A percentile compares a stretch with the other conserved stretches of the same genome.
phyloP scores from a whole-genome alignment of 2,329 filamentous ascomycete genomes.

The Lasiodiplodia gonubiensis region DNA sequence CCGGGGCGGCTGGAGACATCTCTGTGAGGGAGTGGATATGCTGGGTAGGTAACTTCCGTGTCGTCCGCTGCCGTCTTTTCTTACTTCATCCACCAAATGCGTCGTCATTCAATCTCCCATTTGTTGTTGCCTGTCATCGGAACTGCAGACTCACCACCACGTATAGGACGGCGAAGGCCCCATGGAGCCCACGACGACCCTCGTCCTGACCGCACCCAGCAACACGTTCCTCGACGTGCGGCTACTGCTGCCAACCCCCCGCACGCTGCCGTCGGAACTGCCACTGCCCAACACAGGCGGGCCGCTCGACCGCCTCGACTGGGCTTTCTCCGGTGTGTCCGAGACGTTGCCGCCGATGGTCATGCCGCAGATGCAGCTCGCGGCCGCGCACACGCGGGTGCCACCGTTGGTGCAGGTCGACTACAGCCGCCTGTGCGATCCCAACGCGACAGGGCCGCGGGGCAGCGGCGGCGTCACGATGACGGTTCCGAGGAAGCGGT shows the following conservation, averaged over 20 bases:
- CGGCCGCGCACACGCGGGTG: slow-evolving; percentile 20
- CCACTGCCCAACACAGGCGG: slow-evolving; percentile 38
- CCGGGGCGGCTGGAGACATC: background rate
- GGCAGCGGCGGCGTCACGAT: background rate
- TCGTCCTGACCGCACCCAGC: slow-evolving; percentile 67
- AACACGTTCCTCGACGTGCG: slow-evolving; percentile 68
- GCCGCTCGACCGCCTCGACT: slow-evolving; percentile 57
- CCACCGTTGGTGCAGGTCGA: slow-evolving; percentile 31
- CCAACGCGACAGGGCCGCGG: background rate
- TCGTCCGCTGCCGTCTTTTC: background rate
- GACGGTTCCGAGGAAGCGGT: slow-evolving; percentile 47
- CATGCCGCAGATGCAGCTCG: slow-evolving; percentile 28
- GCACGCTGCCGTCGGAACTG: slow-evolving; percentile 19
- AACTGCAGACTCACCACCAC: background rate
- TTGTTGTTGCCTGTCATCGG: background rate
- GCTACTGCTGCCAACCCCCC: slow-evolving; percentile 47
- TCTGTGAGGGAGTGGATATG: slow-evolving; percentile 22
- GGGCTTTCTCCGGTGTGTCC: slow-evolving; percentile 68
- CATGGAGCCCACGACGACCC: slow-evolving; percentile 67
- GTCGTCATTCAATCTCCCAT: background rate
- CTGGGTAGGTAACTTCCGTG: slow-evolving; percentile 17
- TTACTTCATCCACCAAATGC: background rate
- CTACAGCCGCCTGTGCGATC: background rate
- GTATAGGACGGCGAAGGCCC: slow-evolving; percentile 41
- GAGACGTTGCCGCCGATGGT: background rate